These are phyloP conservation scores for Pythium folliculosum DNA, from an alignment of 352 stramenopile genomes.

Conservation along the genomic window DNA sequence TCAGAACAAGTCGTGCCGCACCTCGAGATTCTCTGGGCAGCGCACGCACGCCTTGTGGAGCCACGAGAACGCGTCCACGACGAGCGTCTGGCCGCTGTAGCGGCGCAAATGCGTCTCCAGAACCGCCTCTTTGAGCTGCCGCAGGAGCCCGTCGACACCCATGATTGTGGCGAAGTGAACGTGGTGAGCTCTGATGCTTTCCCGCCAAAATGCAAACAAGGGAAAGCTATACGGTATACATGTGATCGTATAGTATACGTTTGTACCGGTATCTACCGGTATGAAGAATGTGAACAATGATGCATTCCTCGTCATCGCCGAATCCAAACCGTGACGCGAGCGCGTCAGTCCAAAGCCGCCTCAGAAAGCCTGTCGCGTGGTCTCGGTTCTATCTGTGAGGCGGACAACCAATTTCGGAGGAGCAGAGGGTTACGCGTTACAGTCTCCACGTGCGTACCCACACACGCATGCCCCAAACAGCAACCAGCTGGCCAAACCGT, in stretches of 20 bases:
- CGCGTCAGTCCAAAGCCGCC: constrained; percentile 4
- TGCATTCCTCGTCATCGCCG: constrained; percentile 7
- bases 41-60: constrained; percentile 75
- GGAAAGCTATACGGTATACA: constrained; percentile 5
- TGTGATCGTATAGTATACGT: constrained; percentile 4
- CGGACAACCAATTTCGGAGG: background rate
- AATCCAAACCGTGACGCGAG: constrained; percentile 18
- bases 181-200: constrained; percentile 19
- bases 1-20: no score
- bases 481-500: background rate
- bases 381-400: no score
- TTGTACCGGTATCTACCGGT: constrained; percentile 18
- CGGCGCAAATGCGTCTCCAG: constrained; percentile 52
- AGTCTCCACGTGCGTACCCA: background rate
- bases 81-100: constrained; percentile 58
- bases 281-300: no score
- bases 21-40: background rate
- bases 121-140: constrained; percentile 56
- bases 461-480: background rate
- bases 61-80: constrained; percentile 78
- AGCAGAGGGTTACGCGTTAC: background rate
- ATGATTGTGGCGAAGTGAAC: constrained; percentile 25
- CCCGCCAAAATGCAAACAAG: constrained; percentile 20
- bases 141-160: constrained; percentile 71
- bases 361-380: background rate